Conservation (phyloP, 139 green algal species). For the Picochlorum sp. region DNA sequence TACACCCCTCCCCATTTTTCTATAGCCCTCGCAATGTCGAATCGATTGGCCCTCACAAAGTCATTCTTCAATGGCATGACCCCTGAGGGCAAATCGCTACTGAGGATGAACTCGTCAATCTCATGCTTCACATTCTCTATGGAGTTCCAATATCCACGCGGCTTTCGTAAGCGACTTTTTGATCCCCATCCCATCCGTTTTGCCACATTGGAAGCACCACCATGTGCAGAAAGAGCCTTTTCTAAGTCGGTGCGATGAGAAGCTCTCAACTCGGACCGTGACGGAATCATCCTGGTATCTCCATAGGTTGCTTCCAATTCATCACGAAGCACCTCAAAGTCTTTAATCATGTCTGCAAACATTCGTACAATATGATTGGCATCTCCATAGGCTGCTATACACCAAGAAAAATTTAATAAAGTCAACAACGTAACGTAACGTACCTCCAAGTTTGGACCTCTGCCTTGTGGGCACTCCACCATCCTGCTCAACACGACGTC, state of each 20-base stretch:
- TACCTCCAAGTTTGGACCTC: constrained; percentile 1
- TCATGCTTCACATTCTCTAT: constrained; percentile 35
- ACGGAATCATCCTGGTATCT: constrained; percentile 21
- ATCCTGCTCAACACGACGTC: background rate
- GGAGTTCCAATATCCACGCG: constrained; percentile 46
- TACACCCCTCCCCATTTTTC: constrained; percentile 46
- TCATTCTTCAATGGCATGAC: constrained; percentile 41
- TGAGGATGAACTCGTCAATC: constrained; percentile 41
- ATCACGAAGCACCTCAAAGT: constrained; percentile 29
- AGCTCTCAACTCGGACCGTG: constrained; percentile 22
- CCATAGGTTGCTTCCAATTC: constrained; percentile 42
- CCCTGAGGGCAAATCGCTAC: constrained; percentile 16
- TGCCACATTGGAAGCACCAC: constrained; percentile 30
- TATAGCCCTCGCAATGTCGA: constrained; percentile 39
- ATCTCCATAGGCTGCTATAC: no score
- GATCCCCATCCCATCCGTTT: constrained; percentile 39
- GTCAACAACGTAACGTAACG: background rate
- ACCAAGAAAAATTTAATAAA: background rate
- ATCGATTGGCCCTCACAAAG: constrained; percentile 26
- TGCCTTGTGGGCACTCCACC: background rate
- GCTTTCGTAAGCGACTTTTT: constrained; percentile 26
- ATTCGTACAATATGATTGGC: background rate
- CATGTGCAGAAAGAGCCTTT: constrained; percentile 45
- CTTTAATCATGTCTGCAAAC: constrained; percentile 23
- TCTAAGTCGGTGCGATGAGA: constrained; percentile 35